Conservation (phyloP, 306 rosid genomes). For the Cucumis hystrix region DNA sequence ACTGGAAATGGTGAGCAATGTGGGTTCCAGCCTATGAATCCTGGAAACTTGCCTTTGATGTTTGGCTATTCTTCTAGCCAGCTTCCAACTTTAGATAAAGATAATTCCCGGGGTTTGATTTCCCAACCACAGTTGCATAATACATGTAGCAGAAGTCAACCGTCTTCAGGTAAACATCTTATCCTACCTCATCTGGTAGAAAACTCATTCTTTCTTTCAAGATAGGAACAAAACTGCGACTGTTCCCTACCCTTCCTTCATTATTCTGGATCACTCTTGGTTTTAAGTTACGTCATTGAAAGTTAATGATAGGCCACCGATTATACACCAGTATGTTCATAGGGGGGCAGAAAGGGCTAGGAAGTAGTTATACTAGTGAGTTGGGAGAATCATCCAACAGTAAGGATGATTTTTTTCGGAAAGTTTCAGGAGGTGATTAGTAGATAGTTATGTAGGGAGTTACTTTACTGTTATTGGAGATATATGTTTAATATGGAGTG, state of each 20-base stretch:
- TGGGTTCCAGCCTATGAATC: slow-evolving; percentile 39
- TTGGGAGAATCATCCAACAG: too few relatives aligned
- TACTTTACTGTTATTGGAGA: too few relatives aligned
- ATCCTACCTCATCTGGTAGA: background rate
- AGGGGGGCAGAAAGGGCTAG: too few relatives aligned
- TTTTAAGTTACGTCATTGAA: background rate
- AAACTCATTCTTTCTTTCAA: background rate
- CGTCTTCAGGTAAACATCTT: slow-evolving; percentile 49
- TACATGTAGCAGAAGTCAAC: slow-evolving; percentile 41
- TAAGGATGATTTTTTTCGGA: too few relatives aligned
- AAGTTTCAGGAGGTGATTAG: too few relatives aligned
- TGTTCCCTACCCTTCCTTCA: background rate
- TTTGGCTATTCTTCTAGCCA: slow-evolving; percentile 73
- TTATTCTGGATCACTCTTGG: background rate
- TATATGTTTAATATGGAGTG: too few relatives aligned
- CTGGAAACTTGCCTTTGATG: slow-evolving; percentile 61
- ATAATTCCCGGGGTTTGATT: slow-evolving; percentile 56
- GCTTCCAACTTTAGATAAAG: slow-evolving; percentile 73
- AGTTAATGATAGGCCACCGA: background rate
- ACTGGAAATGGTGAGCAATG: slow-evolving; percentile 21
- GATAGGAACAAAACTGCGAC: background rate
- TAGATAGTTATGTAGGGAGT: too few relatives aligned
- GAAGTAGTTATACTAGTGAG: too few relatives aligned
- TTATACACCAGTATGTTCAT: too few relatives aligned
- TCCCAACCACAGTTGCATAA: slow-evolving; percentile 61